Percentiles rank a stretch among this genome's conserved stretches.
Conservation (phyloP, 805 yeast species). For the Candida patagonica region DNA sequence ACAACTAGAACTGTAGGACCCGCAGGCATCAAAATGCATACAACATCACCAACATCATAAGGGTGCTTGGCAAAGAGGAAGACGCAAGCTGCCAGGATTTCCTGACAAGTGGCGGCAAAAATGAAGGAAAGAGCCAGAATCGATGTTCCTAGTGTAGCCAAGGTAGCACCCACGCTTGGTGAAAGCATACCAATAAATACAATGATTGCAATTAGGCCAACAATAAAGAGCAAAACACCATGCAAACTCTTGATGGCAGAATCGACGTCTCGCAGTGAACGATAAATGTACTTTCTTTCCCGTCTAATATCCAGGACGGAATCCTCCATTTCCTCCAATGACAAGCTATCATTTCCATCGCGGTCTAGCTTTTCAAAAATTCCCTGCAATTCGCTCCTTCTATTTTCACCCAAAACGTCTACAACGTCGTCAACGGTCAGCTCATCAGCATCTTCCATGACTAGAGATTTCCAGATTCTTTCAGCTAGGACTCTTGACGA, state of each 20-base stretch:
- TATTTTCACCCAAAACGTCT: slow-evolving; percentile 26
- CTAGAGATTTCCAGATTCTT: slow-evolving; percentile 34
- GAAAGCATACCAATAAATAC: slow-evolving; percentile 34
- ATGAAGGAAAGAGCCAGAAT: slow-evolving; percentile 32
- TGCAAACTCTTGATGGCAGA: slow-evolving; percentile 32
- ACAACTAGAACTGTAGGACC: slow-evolving; percentile 24
- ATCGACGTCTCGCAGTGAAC: slow-evolving; percentile 32
- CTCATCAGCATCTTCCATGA: slow-evolving; percentile 29
- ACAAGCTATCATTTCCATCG: slow-evolving; percentile 29
- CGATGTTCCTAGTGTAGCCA: slow-evolving; percentile 34
- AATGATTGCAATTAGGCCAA: slow-evolving; percentile 26
- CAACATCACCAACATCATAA: slow-evolving; percentile 33
- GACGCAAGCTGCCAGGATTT: slow-evolving; percentile 31
- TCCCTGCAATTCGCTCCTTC: slow-evolving; percentile 24
- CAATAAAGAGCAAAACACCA: slow-evolving; percentile 27
- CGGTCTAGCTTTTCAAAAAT: slow-evolving; percentile 28
- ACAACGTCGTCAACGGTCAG: slow-evolving; percentile 27
- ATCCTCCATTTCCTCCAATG: slow-evolving; percentile 29
- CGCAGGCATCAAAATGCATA: slow-evolving; percentile 22
- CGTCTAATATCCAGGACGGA: slow-evolving; percentile 26
- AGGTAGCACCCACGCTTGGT: slow-evolving; percentile 30
- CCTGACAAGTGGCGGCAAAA: slow-evolving; percentile 30
- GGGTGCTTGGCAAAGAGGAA: slow-evolving; percentile 36
- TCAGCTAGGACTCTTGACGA: slow-evolving; percentile 26
- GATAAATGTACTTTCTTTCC: slow-evolving; percentile 28